Conservation (phyloP, 257 asterid species). For the Ilex asprella region DNA sequence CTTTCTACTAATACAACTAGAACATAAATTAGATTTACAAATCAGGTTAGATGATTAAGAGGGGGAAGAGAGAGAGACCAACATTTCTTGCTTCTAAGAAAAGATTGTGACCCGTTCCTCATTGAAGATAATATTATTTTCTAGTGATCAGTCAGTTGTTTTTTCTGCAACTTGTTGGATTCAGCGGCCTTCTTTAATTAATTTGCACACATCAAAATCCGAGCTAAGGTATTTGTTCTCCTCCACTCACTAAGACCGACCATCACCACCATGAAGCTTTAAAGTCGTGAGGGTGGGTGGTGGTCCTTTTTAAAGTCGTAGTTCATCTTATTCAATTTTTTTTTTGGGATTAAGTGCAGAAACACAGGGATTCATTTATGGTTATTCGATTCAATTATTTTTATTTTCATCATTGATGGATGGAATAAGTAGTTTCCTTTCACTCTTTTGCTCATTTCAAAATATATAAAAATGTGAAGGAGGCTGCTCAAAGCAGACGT, state of each 20-base stretch:
- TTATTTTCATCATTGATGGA: no score
- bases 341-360: slow-evolving; percentile 17
- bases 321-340: slow-evolving; percentile 1
- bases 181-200: slow-evolving; percentile 7
- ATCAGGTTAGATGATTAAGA: not conserved
- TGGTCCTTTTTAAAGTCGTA: slow-evolving; percentile 38
- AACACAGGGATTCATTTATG: slow-evolving; percentile 27
- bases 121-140: slow-evolving; percentile 14
- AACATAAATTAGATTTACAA: no score
- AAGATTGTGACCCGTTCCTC: slow-evolving; percentile 22
- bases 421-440: no score
- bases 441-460: no score
- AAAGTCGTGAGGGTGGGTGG: slow-evolving; percentile 11
- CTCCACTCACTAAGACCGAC: slow-evolving; percentile 23
- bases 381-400: not conserved
- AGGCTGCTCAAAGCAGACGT: no score
- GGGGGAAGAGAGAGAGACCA: slow-evolving; percentile 30
- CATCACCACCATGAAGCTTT: slow-evolving; percentile 18
- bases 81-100: slow-evolving; percentile 56
- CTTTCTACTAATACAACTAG: no score
- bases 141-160: not conserved
- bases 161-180: slow-evolving; percentile 15
- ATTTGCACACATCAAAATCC: slow-evolving; percentile 23
- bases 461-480: no score
- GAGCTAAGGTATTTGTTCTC: slow-evolving; percentile 19